These are phyloP conservation scores for Danielia reshetovae DNA, from an alignment of 805 yeast genomes.

Conservation along the genomic window DNA sequence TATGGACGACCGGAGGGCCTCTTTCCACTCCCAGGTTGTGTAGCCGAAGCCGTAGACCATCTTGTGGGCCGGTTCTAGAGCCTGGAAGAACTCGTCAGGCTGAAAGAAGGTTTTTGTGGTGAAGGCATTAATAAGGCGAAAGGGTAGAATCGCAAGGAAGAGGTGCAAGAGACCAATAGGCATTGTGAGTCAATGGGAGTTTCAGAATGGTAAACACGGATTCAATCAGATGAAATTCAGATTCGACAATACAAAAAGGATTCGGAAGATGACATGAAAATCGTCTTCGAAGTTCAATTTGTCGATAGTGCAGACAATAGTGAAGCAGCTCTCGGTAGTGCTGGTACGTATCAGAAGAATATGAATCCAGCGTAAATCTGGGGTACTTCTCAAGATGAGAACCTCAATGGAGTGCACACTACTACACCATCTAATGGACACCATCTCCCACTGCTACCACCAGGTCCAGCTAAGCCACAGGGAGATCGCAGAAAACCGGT, in stretches of 20 bases:
- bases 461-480: conserved; percentile 11
- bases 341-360: no score
- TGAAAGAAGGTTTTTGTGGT: conserved; percentile 77
- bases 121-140: conserved; percentile 62
- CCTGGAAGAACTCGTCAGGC: conserved; percentile 94
- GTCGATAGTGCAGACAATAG: no score
- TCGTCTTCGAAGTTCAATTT: no score
- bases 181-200: no score
- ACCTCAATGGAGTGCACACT: not conserved
- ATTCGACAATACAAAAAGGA: no score
- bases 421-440: not conserved
- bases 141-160: conserved; percentile 19
- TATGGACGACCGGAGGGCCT: conserved; percentile 67
- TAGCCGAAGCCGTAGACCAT: conserved; percentile 76
- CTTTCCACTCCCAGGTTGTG: conserved; percentile 92
- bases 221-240: no score
- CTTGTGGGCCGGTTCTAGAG: conserved; percentile 85
- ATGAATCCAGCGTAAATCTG: no score
- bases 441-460: conserved; percentile 1
- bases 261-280: no score
- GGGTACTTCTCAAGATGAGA: no score
- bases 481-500: conserved; percentile 8
- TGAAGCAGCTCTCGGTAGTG: no score
- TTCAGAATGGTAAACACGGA: no score
- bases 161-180: no score